Evolutionary conservation across 2,329 filamentous ascomycete genomes (phyloP).

Genomic region (Corynespora cassiicola): DNA sequence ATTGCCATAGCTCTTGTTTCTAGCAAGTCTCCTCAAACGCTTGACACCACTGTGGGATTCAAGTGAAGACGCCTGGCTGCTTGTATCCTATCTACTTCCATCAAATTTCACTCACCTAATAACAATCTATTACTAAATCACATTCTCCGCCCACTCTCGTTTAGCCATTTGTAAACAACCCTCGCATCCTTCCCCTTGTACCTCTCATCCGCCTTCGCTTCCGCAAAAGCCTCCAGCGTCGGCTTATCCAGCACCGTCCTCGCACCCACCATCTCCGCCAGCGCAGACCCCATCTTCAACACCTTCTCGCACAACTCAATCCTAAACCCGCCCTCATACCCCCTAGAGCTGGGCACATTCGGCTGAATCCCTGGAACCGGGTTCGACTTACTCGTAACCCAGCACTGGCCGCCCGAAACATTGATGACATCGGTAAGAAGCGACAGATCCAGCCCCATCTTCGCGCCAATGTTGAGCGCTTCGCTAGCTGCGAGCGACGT

Average conservation of each 20-base stretch:
- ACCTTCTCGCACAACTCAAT: constrained; percentile 44
- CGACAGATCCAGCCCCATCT: constrained; percentile 65
- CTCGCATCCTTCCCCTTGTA: constrained; percentile 40
- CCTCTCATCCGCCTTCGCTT: constrained; percentile 33
- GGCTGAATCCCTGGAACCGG: constrained; percentile 68
- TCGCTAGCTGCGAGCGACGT: constrained; percentile 79
- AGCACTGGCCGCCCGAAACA: constrained; percentile 86
- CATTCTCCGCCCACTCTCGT: constrained; percentile 37
- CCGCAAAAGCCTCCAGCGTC: constrained; percentile 35
- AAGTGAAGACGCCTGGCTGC: too few species aligned
- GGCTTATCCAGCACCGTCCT: constrained; percentile 38
- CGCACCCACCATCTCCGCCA: constrained; percentile 43
- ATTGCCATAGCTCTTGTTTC: too few species aligned
- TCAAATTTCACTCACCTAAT: too few species aligned
- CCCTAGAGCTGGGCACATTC: constrained; percentile 46
- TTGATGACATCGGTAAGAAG: constrained; percentile 86
- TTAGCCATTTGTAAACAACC: constrained; percentile 41
- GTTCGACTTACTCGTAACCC: constrained; percentile 93
- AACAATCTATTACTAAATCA: too few species aligned
- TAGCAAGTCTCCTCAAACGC: too few species aligned
- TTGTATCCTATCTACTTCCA: too few species aligned
- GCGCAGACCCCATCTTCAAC: constrained; percentile 40
- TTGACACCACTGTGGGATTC: too few species aligned
- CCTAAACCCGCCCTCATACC: constrained; percentile 47
- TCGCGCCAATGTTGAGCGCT: constrained; percentile 67